A percentile compares a stretch with the other conserved stretches of the same genome.
phyloP scores from a whole-genome alignment of 73 alveolate genomes.

The Paramecium pentaurelia region DNA sequence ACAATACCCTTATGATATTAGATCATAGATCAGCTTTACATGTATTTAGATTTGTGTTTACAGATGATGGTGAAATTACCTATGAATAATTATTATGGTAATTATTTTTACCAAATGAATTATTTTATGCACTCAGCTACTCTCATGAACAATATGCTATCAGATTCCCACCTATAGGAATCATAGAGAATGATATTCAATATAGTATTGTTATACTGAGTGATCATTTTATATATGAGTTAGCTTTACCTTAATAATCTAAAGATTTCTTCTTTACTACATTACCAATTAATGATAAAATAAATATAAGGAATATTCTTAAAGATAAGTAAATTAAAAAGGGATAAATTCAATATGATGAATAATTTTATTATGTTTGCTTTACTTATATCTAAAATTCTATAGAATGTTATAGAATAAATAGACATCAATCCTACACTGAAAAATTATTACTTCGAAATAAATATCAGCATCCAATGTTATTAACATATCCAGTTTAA shows the following conservation, averaged over 20 bases:
- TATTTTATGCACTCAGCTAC: background rate
- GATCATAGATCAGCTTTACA: background rate
- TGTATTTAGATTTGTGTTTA: background rate
- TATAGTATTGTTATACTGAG: background rate
- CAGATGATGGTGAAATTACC: background rate
- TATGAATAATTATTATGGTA: background rate
- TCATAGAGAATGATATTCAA: conserved; percentile 25
- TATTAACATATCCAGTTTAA: conserved; percentile 32
- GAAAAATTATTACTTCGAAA: background rate
- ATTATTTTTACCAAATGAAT: conserved; percentile 1
- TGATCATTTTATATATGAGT: background rate
- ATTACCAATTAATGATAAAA: conserved; percentile 29
- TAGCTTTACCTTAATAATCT: background rate
- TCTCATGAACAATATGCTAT: conserved; percentile 26
- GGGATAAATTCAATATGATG: conserved; percentile 21
- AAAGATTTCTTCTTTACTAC: background rate
- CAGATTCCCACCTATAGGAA: conserved; percentile 15
- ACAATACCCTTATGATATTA: background rate
- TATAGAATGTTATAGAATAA: background rate
- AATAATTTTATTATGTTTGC: conserved; percentile 22
- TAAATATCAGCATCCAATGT: background rate
- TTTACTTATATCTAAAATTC: background rate
- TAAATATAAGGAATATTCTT: background rate
- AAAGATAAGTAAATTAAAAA: background rate
- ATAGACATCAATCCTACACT: background rate